Evolutionary conservation across 805 yeast genomes (phyloP).

Genomic region (Metschnikowia similis): DNA sequence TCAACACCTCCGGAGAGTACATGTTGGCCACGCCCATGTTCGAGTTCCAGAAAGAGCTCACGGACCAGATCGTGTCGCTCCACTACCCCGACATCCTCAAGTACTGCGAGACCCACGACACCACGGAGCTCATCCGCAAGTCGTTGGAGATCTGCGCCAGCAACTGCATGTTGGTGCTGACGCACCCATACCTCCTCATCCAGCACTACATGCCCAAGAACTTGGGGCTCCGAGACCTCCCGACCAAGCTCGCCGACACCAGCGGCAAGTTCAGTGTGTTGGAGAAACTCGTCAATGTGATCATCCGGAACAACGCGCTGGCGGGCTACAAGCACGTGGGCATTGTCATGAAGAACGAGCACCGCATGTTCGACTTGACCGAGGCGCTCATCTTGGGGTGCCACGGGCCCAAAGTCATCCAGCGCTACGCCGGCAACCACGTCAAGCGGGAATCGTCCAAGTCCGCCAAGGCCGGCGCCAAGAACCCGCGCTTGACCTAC

Average conservation of each 20-base stretch:
- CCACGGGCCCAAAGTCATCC: conserved; percentile 41
- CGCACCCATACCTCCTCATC: conserved; percentile 85
- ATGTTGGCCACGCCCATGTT: conserved; percentile 78
- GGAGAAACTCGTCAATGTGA: conserved; percentile 55
- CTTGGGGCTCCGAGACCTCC: conserved; percentile 64
- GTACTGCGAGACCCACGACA: conserved; percentile 65
- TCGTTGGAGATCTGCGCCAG: conserved; percentile 70
- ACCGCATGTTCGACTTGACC: conserved; percentile 60
- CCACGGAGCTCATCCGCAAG: conserved; percentile 56
- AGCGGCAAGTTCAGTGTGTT: conserved; percentile 81
- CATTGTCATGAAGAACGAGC: conserved; percentile 64
- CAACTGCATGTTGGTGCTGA: conserved; percentile 74
- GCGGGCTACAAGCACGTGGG: conserved; percentile 49
- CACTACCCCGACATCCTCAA: conserved; percentile 89
- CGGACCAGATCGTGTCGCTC: conserved; percentile 85
- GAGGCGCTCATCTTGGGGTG: conserved; percentile 69
- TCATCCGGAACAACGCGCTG: conserved; percentile 34
- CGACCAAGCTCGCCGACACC: conserved; percentile 65
- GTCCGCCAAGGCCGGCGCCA: conserved; percentile 13
- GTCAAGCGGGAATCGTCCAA: conserved; percentile 45
- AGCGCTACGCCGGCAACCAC: conserved; percentile 59
- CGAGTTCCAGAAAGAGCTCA: conserved; percentile 80
- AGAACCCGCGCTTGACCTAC: conserved; percentile 13
- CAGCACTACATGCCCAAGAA: conserved; percentile 84
- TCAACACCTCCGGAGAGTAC: conserved; percentile 56